These are phyloP conservation scores for Citrus mangshanensis DNA, from an alignment of 345 rosid genomes.

Conservation along the genomic window DNA sequence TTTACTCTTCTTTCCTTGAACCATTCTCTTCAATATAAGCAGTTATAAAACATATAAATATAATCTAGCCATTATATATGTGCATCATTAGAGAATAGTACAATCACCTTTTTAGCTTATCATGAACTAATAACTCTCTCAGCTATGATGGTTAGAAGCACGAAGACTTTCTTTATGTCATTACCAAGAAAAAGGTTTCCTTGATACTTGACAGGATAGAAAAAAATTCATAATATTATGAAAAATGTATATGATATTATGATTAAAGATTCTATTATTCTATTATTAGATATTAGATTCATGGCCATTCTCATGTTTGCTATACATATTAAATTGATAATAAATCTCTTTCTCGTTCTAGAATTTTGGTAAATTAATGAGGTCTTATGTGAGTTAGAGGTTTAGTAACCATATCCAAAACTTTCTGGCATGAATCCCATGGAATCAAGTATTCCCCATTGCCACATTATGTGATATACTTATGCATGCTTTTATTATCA, in stretches of 20 bases:
- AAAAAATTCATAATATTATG: not conserved
- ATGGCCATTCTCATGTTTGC: not conserved
- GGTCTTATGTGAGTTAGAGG: not conserved
- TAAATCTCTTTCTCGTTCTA: not conserved
- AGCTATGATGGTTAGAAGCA: slow-evolving; percentile 11
- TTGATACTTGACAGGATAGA: slow-evolving; percentile 11
- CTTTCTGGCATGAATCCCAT: not conserved
- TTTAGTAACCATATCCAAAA: not conserved
- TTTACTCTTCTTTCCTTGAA: slow-evolving; percentile 9
- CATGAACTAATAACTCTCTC: slow-evolving; percentile 10
- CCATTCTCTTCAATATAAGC: not conserved
- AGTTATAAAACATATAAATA: not conserved
- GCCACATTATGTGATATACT: not conserved
- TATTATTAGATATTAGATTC: not conserved
- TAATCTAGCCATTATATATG: not conserved
- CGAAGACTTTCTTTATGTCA: slow-evolving; percentile 22
- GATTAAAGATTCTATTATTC: slow-evolving; percentile 1
- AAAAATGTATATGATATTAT: not conserved
- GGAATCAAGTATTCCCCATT: not conserved
- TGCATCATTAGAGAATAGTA: slow-evolving; percentile 2
- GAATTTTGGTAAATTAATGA: not conserved
- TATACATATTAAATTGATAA: not conserved
- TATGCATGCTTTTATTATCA: not conserved
- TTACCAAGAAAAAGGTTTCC: slow-evolving; percentile 26
- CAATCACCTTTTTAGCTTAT: slow-evolving; percentile 15